phyloP scores from a whole-genome alignment of 768 basidiomycete species.

The Serendipita sp. region DNA sequence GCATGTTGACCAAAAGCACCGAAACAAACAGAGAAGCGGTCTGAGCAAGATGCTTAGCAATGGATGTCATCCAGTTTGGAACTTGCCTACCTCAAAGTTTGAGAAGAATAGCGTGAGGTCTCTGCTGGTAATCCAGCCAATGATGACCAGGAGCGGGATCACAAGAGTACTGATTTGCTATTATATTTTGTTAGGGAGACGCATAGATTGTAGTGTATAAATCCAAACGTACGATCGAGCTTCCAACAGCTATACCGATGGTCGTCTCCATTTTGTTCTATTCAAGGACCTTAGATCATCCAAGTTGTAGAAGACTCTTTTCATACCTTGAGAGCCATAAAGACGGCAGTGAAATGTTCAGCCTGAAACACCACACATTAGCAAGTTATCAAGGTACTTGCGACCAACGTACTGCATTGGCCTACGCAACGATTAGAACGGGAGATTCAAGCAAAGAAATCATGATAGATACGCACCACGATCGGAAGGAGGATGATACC shows the following conservation, averaged over 20 bases:
- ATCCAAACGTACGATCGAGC: slow-evolving; percentile 46
- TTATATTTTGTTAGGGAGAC: background rate
- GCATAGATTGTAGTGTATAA: slow-evolving; percentile 11
- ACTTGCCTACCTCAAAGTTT: slow-evolving; percentile 53
- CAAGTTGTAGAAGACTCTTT: too few species aligned
- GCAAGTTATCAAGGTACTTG: slow-evolving; percentile 6
- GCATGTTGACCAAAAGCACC: slow-evolving; percentile 72
- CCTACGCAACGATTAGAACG: slow-evolving; percentile 26
- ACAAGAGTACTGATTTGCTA: slow-evolving; percentile 81
- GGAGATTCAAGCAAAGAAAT: slow-evolving; percentile 10
- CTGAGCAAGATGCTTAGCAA: slow-evolving; percentile 21
- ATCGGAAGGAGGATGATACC: slow-evolving; percentile 78
- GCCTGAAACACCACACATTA: slow-evolving; percentile 23
- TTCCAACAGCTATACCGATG: slow-evolving; percentile 66
- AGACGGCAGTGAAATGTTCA: slow-evolving; percentile 45
- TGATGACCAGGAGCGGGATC: slow-evolving; percentile 71
- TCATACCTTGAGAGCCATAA: slow-evolving; percentile 19
- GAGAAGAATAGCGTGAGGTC: slow-evolving; percentile 70
- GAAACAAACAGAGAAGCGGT: slow-evolving; percentile 78
- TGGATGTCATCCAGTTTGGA: background rate
- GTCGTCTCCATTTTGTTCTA: slow-evolving; percentile 60
- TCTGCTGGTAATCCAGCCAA: slow-evolving; percentile 72
- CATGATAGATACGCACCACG: slow-evolving; percentile 39
- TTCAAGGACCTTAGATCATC: slow-evolving; percentile 17
- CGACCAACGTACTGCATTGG: background rate